phyloP scores from a whole-genome alignment of 805 yeast species.

The Hanseniaspora meyeri region DNA sequence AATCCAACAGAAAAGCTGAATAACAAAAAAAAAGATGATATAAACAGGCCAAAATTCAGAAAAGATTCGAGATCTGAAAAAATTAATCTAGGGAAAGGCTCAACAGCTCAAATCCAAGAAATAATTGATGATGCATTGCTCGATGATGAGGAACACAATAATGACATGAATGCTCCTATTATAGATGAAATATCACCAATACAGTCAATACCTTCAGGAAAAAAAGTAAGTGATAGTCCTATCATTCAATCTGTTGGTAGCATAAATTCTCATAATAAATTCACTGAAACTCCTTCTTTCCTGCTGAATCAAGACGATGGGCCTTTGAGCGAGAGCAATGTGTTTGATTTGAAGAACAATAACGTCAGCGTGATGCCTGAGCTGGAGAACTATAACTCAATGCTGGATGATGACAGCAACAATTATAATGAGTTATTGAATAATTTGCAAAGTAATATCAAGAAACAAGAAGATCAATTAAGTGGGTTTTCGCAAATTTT shows the following conservation, averaged over 20 bases:
- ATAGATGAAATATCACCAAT: conserved; percentile 10
- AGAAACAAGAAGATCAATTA: conserved; percentile 11
- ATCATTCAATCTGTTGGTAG: conserved; percentile 10
- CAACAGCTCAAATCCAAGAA: conserved; percentile 10
- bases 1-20: not conserved
- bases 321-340: conserved; percentile 1
- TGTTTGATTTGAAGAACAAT: not conserved
- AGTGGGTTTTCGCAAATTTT: conserved; percentile 11
- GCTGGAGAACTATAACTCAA: not conserved
- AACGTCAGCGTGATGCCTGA: not conserved
- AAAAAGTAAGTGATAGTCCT: conserved; percentile 1
- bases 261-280: not conserved
- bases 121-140: conserved; percentile 11
- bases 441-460: conserved; percentile 6
- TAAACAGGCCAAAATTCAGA: not conserved
- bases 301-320: not conserved
- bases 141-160: not conserved
- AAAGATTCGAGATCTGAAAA: not conserved
- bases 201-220: not conserved
- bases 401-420: not conserved
- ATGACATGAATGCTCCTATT: conserved; percentile 1
- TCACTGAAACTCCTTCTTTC: not conserved
- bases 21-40: not conserved
- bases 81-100: conserved; percentile 3
- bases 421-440: conserved; percentile 1